Base-by-base conservation (phyloP, 2,329 filamentous ascomycete species). In the Colletotrichum sp. region DNA sequence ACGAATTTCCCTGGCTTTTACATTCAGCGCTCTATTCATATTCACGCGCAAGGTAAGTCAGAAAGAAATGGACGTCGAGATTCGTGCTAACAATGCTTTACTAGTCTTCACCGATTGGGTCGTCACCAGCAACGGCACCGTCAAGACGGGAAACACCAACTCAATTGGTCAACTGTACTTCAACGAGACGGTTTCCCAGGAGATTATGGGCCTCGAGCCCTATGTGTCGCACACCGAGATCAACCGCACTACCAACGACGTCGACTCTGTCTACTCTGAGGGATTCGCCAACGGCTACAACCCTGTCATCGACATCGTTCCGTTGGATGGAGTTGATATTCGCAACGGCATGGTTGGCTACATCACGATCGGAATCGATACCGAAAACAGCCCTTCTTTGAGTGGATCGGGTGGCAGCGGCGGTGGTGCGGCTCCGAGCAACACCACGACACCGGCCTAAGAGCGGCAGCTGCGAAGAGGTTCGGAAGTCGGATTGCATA, bases 121-220 rank as follows among this genome's bases (percentile, higher is more conserved):
- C 15, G 32, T 72, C 61, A 64, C 30, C 70, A 61, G 48, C 63
- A 72, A 72, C 52, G 63, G 64, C 52, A 68, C 63, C n/a, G 27
- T 72, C 36, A 66, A 34, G 16, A 55, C 63, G 6, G 75, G 70
- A 32, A 80, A 83, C 0, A 81, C 80, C 48, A 82, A 82, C 34
- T 91, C 32, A 27, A 71, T 34, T 25, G 72, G 68, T 16, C 72
- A 75, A 30, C 67, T 71, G 7, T 75, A 72, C 22, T 72, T 75
- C 27, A 67, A 75, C 44, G 55, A 71, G 32, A 32, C 28, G 12
- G 34, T 71, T 8, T 65, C 44, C 59, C 60, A 59, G 32, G 52
- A 71, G n/a, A 90, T 92, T 69, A 89, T 91, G 74, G 79, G 82
- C 11, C 83, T 84, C 0, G 79, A 82, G 3, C 90, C 91, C 1